phyloP scores from a whole-genome alignment of 225 moss, liverwort and hornwort species.

The Pseudisothecium myosuroides region DNA sequence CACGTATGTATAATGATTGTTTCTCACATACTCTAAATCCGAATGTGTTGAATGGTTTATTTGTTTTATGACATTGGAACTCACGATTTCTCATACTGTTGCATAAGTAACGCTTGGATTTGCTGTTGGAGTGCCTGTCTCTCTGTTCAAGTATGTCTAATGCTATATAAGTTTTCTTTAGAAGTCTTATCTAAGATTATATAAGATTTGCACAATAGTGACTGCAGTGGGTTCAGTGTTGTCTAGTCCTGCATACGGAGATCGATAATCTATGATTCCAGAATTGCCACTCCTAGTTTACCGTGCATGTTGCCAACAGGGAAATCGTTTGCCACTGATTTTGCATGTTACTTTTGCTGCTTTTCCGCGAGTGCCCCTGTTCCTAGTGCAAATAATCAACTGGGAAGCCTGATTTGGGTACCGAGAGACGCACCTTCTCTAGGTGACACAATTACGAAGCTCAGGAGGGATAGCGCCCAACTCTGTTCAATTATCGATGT shows the following conservation, averaged over 20 bases:
- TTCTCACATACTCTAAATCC: background rate
- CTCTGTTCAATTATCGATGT: background rate
- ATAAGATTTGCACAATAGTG: background rate
- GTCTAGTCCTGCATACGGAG: background rate
- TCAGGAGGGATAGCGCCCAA: conserved; percentile 27
- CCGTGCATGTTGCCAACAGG: too few relatives aligned
- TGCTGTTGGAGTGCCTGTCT: background rate
- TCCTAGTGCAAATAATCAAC: background rate
- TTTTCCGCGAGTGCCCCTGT: background rate
- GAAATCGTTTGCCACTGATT: background rate
- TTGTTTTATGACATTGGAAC: background rate
- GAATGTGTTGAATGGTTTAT: background rate
- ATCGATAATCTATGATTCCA: background rate
- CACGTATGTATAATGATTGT: background rate
- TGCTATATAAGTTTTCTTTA: too few relatives aligned
- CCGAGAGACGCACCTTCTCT: background rate
- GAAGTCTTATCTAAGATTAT: background rate
- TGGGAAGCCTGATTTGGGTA: background rate
- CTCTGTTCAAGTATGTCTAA: background rate
- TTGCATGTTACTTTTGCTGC: background rate
- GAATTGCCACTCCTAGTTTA: background rate
- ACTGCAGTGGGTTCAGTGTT: background rate
- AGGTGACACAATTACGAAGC: conserved; percentile 13
- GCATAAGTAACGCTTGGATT: too few relatives aligned
- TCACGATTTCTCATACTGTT: background rate